Conservation (phyloP, 2,329 filamentous ascomycete genomes). For the Fusarium sp. region DNA sequence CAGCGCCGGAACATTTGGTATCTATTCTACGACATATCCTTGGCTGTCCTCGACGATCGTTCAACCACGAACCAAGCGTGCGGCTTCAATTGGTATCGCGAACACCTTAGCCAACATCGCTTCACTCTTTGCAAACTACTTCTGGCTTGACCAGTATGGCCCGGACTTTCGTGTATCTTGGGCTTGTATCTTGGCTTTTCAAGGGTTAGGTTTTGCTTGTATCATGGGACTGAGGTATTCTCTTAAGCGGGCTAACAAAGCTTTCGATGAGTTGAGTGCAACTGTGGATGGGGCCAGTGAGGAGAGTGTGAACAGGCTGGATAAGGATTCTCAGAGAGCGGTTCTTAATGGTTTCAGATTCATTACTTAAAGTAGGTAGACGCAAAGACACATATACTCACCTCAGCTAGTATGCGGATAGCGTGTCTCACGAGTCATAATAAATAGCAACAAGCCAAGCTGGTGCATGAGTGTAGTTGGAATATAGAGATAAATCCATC, state of each 20-base stretch:
- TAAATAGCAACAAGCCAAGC: background rate
- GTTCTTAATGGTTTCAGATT: background rate
- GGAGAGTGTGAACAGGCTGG: background rate
- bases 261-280: background rate
- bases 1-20: background rate
- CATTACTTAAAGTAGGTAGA: background rate
- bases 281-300: background rate
- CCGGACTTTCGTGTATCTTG: background rate
- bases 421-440: accelerated
- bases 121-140: background rate
- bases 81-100: background rate
- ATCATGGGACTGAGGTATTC: background rate
- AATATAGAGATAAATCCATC: accelerated
- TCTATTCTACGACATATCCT: background rate
- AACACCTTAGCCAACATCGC: background rate
- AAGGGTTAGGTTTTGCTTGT: background rate
- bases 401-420: accelerated
- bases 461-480: accelerated
- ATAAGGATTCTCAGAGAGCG: background rate
- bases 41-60: background rate
- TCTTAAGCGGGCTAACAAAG: background rate
- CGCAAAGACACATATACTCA: accelerated
- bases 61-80: background rate
- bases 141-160: background rate
- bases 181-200: background rate